Base-by-base conservation (phyloP, 352 stramenopile species). In the Blastocystis sp. region DNA sequence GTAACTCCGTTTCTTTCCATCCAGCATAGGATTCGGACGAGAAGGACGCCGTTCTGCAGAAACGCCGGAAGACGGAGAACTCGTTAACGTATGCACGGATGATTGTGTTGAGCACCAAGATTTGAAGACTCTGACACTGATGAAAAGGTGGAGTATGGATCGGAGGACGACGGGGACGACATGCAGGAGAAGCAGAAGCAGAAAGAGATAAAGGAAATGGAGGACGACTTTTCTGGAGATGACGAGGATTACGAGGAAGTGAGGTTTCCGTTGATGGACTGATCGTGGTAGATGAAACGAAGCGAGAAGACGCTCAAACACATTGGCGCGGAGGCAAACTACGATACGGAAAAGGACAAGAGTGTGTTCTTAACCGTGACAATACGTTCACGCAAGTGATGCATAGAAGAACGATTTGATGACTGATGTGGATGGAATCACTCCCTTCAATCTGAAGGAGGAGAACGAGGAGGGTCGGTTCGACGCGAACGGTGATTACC, bases 381-480 rank as follows among this genome's bases (percentile, higher is more conserved):
- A n/a, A 32, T 11, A 59, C 32, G 51, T 18, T 6, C 7, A 18
- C 32, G 51, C 32, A 32, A 59, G 11, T 59, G 24, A 78, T 46
- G 27, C 16, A 36, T 78, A 78, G 67, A 78, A 78, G 24, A 51
- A 78, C 9, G 67, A 78, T 61, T 46, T 78, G 6, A 34, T 27
- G 27, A 57, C n/a, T 18, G 67, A 78, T 61, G 67, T 78, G 27
- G 46, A 56, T 78, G 67, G 67, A 1, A 78, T 84, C 73, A 84
- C 73, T 53, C 73, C 21, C 8, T 84, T 84, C 73, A 84, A 84
- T 49, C 61, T 84, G 0, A 73, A 84, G 36, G 49, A 84, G n/a
- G 73, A 84, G 53, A 84, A 72, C 36, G 73, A 69, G 40, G 73
- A 84, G 24, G 73, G 73, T 36, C 29, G n/a, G 0, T 75, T 49